A percentile compares a stretch with the other conserved stretches of the same genome.
Evolutionary conservation across 768 basidiomycete species (phyloP).

Genomic region (Candolleomyces eurysporus): DNA sequence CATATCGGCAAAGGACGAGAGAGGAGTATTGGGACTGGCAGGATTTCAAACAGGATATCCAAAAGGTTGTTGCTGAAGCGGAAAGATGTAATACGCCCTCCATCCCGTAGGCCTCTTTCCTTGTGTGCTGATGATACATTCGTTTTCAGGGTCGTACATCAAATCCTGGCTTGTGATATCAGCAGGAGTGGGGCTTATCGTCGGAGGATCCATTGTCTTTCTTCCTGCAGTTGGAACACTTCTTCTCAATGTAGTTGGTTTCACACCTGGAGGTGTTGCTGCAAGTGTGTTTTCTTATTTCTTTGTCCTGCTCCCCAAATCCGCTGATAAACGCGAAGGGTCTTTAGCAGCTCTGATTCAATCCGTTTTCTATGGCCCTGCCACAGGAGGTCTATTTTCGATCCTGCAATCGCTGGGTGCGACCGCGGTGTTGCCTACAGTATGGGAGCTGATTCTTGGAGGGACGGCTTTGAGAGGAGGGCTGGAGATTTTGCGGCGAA

Average conservation of each 20-base stretch:
- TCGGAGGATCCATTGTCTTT: not conserved
- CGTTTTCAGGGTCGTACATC: not conserved
- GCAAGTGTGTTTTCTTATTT: not conserved
- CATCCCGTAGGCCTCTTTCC: not conserved
- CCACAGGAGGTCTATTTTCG: conserved; percentile 3
- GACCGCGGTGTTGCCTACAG: not conserved
- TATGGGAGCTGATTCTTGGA: not conserved
- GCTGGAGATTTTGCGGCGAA: no score
- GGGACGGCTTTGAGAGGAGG: no score
- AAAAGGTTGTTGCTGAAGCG: not conserved
- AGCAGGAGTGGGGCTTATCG: not conserved
- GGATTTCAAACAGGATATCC: not conserved
- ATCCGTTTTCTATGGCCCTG: conserved; percentile 4
- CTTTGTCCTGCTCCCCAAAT: not conserved
- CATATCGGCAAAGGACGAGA: not conserved
- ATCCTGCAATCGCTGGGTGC: conserved; percentile 5
- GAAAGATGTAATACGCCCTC: not conserved
- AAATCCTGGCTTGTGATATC: not conserved
- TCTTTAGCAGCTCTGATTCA: conserved; percentile 4
- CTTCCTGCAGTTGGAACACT: not conserved
- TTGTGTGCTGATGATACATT: not conserved
- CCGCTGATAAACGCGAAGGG: not conserved
- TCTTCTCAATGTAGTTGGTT: not conserved
- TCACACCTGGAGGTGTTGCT: not conserved
- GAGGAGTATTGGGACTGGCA: not conserved